Percentiles rank a stretch among this genome's conserved stretches.
Evolutionary conservation across 257 asterid species (phyloP).

Genomic region (Fraxinus anomala): DNA sequence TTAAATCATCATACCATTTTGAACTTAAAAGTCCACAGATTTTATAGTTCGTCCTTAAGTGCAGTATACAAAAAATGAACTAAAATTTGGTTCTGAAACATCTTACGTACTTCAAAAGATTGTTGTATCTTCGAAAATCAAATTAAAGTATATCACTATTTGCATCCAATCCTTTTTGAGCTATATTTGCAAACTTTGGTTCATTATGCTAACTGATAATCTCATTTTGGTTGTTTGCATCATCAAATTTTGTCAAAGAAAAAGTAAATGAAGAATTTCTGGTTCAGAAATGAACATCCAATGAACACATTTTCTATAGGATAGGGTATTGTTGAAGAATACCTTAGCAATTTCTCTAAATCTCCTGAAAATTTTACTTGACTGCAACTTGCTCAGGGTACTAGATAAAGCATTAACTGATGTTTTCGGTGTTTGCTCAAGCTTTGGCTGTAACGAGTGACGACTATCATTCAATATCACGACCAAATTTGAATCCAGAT

Average conservation of each 20-base stretch:
- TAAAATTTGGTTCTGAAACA: neutral
- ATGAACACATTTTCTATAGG: neutral
- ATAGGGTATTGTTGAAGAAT: slow-evolving; percentile 16
- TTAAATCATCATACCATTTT: neutral
- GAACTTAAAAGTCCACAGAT: neutral
- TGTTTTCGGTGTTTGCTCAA: slow-evolving; percentile 67
- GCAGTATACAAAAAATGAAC: neutral
- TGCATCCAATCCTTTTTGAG: neutral
- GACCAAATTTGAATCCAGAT: slow-evolving; percentile 79
- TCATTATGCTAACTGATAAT: neutral
- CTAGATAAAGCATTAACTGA: slow-evolving; percentile 71
- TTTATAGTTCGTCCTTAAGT: neutral
- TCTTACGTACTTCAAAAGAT: neutral
- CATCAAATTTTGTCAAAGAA: neutral
- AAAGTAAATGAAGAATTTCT: neutral
- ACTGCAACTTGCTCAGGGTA: slow-evolving; percentile 77
- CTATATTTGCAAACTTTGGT: neutral
- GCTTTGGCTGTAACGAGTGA: slow-evolving; percentile 68
- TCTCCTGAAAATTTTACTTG: slow-evolving; percentile 73
- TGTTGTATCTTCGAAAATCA: neutral
- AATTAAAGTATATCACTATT: neutral
- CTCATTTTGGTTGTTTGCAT: neutral
- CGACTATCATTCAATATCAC: slow-evolving; percentile 78
- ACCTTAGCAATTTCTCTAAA: slow-evolving; percentile 90
- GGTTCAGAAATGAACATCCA: slow-evolving; percentile 3